Evolutionary conservation across 306 rosid genomes (phyloP).

Genomic region (Pyrus betulifolia): DNA sequence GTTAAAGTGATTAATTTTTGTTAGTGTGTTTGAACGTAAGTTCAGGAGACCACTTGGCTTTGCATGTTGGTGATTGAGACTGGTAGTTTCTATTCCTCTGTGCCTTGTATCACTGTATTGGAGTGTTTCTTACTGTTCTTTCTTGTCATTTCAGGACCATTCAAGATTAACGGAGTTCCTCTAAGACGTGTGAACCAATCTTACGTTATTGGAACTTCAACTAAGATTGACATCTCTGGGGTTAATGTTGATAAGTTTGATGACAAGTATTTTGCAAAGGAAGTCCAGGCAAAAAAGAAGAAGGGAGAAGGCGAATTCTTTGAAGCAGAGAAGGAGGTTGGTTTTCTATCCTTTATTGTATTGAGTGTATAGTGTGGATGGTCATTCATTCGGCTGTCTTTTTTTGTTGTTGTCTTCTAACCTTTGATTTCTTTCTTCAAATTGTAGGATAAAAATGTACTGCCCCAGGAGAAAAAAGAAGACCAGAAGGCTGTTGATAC

Average conservation of each 20-base stretch:
- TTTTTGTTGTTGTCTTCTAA: not conserved
- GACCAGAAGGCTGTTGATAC: constrained; percentile 59
- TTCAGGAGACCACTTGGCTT: not conserved
- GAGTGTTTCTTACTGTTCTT: not conserved
- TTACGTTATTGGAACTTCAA: constrained; percentile 58
- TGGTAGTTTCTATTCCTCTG: not conserved
- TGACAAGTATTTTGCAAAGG: constrained; percentile 58
- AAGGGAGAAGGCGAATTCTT: constrained; percentile 58
- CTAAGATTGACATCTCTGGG: constrained; percentile 52
- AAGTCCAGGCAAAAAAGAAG: constrained; percentile 40
- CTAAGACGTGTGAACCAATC: constrained; percentile 65
- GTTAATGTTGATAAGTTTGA: constrained; percentile 38
- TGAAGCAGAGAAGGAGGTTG: constrained; percentile 59
- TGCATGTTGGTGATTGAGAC: not conserved
- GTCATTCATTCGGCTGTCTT: not conserved
- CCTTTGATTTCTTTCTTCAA: not conserved
- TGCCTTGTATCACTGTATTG: not conserved
- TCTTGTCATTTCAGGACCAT: constrained; percentile 37
- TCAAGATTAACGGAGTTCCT: constrained; percentile 64
- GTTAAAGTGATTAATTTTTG: not conserved
- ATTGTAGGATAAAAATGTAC: constrained; percentile 45
- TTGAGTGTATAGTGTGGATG: not conserved
- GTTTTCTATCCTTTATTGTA: not conserved
- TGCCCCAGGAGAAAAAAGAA: constrained; percentile 64
- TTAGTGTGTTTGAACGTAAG: not conserved